A percentile compares a stretch with the other conserved stretches of the same genome.
These are phyloP conservation scores for Chalaropsis thielavioides DNA, from an alignment of 2,329 filamentous ascomycete species.

Conservation along the genomic window DNA sequence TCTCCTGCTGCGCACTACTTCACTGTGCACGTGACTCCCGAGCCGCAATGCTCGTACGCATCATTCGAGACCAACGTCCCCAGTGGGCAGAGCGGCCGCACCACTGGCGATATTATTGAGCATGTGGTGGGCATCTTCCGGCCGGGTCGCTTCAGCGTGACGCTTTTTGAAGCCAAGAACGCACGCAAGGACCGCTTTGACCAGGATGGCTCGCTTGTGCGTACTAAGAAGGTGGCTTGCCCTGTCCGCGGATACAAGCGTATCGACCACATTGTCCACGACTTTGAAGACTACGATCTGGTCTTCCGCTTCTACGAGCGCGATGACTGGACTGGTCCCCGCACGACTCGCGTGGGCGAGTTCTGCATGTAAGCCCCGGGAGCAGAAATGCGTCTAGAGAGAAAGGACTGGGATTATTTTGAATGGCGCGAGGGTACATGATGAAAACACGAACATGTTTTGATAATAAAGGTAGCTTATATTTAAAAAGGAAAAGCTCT, in stretches of 20 bases:
- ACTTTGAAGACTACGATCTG: conserved; percentile 92
- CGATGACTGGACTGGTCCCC: conserved; percentile 54
- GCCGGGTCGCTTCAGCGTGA: conserved; percentile 94
- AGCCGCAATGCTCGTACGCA: conserved; percentile 92
- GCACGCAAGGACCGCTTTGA: conserved; percentile 10
- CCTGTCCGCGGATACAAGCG: conserved; percentile 71
- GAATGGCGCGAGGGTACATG: neutral
- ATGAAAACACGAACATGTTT: neutral
- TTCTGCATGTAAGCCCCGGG: conserved; percentile 17
- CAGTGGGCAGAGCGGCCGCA: conserved; percentile 69
- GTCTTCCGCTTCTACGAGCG: conserved; percentile 95
- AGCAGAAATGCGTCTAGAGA: neutral
- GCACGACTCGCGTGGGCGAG: conserved; percentile 41
- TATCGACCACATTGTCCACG: conserved; percentile 89
- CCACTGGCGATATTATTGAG: conserved; percentile 80
- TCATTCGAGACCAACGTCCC: conserved; percentile 98
- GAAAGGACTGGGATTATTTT: neutral
- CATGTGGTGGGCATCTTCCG: conserved; percentile 94
- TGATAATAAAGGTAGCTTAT: neutral
- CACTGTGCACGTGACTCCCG: conserved; percentile 94
- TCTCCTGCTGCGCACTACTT: conserved; percentile 67
- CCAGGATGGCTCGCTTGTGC: conserved; percentile 24
- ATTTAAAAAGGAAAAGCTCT: neutral
- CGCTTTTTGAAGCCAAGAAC: conserved; percentile 80
- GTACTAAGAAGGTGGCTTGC: conserved; percentile 29